phyloP scores from a whole-genome alignment of 495 filamentous ascomycete genomes.

The Sordaria brevicollis region DNA sequence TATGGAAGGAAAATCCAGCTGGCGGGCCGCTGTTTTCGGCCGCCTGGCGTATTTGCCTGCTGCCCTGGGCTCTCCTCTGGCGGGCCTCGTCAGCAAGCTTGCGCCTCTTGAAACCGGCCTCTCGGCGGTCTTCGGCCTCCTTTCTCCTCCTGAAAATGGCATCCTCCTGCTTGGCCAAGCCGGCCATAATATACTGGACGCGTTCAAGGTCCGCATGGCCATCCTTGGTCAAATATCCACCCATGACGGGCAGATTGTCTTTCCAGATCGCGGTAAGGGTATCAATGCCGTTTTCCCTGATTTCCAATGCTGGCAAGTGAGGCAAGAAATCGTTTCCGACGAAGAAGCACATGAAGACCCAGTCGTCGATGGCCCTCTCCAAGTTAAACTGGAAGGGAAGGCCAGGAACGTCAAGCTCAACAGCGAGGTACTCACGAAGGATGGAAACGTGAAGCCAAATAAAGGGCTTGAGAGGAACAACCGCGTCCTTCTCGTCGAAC shows the following conservation, averaged over 20 bases:
- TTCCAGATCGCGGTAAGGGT: constrained; percentile 92
- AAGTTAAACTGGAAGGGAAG: constrained; percentile 74
- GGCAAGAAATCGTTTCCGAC: constrained; percentile 99
- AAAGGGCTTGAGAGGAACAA: constrained; percentile 68
- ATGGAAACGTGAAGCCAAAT: constrained; percentile 96
- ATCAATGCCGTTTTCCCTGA: constrained; percentile 94
- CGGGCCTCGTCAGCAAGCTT: constrained; percentile 52
- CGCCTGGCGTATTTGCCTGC: constrained; percentile 5
- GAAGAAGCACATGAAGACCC: constrained; percentile 99
- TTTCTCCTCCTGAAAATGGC: constrained; percentile 81
- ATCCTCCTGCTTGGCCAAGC: constrained; percentile 89
- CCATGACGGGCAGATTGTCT: constrained; percentile 84
- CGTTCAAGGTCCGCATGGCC: constrained; percentile 79
- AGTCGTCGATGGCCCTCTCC: constrained; percentile 95
- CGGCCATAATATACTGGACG: constrained; percentile 79
- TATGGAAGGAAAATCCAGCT: constrained; percentile 16
- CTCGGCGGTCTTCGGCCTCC: constrained; percentile 70
- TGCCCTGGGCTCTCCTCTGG: constrained; percentile 10
- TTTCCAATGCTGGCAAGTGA: constrained; percentile 91
- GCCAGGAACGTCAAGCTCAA: constrained; percentile 72
- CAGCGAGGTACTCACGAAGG: constrained; percentile 84
- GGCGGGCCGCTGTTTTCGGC: constrained; percentile 12
- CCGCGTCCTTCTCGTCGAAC: constrained; percentile 71
- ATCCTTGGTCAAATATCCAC: constrained; percentile 90
- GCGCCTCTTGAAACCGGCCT: constrained; percentile 66